These are phyloP conservation scores for Cylindrotheca closterium DNA, from an alignment of 108 stramenopile species.

Conservation along the genomic window DNA sequence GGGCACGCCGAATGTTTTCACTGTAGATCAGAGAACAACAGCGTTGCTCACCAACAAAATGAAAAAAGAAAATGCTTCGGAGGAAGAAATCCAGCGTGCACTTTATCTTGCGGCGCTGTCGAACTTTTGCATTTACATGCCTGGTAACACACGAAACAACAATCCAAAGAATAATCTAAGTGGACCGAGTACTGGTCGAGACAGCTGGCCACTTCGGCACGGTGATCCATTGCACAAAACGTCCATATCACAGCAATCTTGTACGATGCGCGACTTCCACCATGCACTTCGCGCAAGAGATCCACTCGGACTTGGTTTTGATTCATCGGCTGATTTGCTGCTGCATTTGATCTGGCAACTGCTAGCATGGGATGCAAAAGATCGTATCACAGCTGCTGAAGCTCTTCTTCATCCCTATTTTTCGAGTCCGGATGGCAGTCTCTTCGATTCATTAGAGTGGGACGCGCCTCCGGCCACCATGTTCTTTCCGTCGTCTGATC, in stretches of 20 bases:
- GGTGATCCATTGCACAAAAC: conserved; percentile 73
- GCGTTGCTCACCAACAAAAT: conserved; percentile 78
- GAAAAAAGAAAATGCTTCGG: conserved; percentile 59
- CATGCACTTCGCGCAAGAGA: conserved; percentile 72
- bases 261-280: conserved; percentile 81
- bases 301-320: conserved; percentile 80
- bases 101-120: conserved; percentile 80
- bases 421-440: conserved; percentile 19
- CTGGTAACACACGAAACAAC: conserved; percentile 34
- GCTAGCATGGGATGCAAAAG: conserved; percentile 69
- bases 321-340: conserved; percentile 53
- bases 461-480: conserved; percentile 55
- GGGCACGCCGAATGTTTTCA: conserved; percentile 93
- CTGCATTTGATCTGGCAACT: conserved; percentile 81
- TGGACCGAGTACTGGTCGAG: conserved; percentile 9
- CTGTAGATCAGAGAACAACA: conserved; percentile 89
- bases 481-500: conserved; percentile 68
- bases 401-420: conserved; percentile 83
- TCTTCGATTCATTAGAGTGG: conserved; percentile 1
- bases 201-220: conserved; percentile 63
- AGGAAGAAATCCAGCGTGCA: conserved; percentile 60
- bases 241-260: conserved; percentile 48
- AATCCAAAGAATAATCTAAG: too few relatives aligned
- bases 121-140: conserved; percentile 81
- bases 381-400: conserved; percentile 63